Evolutionary conservation across 1,284 basidiomycete species (phyloP).

Genomic region (Ganoderma lucidum): DNA sequence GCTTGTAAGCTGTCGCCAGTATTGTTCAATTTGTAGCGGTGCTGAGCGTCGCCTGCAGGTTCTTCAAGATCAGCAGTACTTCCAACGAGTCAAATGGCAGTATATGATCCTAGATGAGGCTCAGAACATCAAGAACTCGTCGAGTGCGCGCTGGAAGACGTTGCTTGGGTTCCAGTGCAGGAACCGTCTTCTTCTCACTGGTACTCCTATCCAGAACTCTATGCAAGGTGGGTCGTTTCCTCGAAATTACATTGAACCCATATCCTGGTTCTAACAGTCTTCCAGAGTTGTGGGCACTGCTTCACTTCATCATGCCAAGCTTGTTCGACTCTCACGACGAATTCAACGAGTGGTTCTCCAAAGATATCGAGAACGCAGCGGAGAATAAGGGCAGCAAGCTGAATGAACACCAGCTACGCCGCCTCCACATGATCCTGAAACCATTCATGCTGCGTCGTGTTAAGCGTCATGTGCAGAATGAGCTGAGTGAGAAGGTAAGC

Average conservation of each 20-base stretch:
- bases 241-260: not conserved
- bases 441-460: slow-evolving; percentile 99
- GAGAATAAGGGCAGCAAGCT: slow-evolving; percentile 92
- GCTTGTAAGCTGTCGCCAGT: slow-evolving; percentile 61
- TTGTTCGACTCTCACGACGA: slow-evolving; percentile 99
- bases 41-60: slow-evolving; percentile 56
- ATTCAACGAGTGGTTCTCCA: slow-evolving; percentile 99
- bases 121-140: slow-evolving; percentile 99
- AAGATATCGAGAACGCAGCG: slow-evolving; percentile 96
- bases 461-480: slow-evolving; percentile 99
- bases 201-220: slow-evolving; percentile 99
- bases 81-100: slow-evolving; percentile 98
- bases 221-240: slow-evolving; percentile 85
- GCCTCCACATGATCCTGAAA: slow-evolving; percentile 99
- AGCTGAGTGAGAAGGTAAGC: slow-evolving; percentile 96
- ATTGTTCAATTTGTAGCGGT: not conserved
- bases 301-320: slow-evolving; percentile 99
- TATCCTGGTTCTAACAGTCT: not conserved
- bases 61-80: slow-evolving; percentile 98
- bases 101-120: slow-evolving; percentile 99
- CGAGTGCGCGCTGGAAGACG: slow-evolving; percentile 98
- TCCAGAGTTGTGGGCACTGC: slow-evolving; percentile 96
- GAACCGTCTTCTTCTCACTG: slow-evolving; percentile 94
- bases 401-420: slow-evolving; percentile 95
- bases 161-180: slow-evolving; percentile 96